A percentile compares a stretch with the other conserved stretches of the same genome.
Conservation (phyloP, 306 rosid genomes). For the Lupinus albus region DNA sequence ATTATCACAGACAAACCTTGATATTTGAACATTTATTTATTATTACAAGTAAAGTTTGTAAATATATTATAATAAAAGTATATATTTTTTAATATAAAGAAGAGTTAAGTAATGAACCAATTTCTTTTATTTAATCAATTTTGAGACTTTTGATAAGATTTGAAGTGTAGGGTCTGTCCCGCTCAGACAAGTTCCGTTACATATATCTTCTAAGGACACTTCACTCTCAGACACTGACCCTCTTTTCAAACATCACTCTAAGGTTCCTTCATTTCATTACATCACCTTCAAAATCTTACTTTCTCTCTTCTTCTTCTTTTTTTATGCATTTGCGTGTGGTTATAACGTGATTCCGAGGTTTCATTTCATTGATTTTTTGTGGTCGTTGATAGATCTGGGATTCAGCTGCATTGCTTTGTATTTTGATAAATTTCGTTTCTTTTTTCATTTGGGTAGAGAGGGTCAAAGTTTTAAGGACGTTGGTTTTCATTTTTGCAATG, state of each 20-base stretch:
- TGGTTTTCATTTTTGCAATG: background rate
- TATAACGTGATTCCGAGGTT: background rate
- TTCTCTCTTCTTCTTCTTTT: background rate
- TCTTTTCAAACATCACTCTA: too few relatives aligned
- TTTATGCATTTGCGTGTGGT: background rate
- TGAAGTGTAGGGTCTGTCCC: constrained; percentile 68
- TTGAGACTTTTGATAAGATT: constrained; percentile 54
- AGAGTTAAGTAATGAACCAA: too few relatives aligned
- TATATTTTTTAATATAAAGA: too few relatives aligned
- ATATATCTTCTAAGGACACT: constrained; percentile 33
- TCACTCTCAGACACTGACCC: constrained; percentile 25
- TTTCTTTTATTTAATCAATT: too few relatives aligned
- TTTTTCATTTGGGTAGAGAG: background rate
- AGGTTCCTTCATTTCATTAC: too few relatives aligned
- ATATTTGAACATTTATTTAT: too few relatives aligned
- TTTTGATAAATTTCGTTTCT: constrained; percentile 7
- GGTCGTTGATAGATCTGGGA: constrained; percentile 12
- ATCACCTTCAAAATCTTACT: background rate
- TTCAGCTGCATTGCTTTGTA: constrained; percentile 10
- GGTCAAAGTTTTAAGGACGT: background rate
- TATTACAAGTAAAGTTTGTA: too few relatives aligned
- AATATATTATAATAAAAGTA: too few relatives aligned
- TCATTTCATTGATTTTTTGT: background rate
- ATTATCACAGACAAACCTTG: too few relatives aligned
- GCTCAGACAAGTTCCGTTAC: constrained; percentile 55